These are phyloP conservation scores for Penicillium waksmanii DNA, from an alignment of 495 filamentous ascomycete species.

Conservation along the genomic window DNA sequence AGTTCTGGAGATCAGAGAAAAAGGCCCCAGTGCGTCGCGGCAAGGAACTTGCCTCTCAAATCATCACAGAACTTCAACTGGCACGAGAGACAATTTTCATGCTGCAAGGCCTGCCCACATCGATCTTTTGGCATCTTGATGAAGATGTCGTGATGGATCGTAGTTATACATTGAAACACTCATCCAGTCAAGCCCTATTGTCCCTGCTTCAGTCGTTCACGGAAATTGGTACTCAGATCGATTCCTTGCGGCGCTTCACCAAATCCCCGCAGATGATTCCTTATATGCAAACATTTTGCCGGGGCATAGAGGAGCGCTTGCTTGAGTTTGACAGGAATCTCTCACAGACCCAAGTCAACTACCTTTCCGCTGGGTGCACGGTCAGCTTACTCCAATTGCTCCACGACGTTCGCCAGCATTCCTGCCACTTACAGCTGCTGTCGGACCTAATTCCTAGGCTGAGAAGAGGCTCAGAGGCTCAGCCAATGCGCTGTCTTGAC, in stretches of 20 bases:
- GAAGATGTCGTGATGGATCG: constrained; percentile 41
- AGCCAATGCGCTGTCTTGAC: constrained; percentile 68
- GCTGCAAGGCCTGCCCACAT: constrained; percentile 78
- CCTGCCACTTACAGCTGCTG: constrained; percentile 59
- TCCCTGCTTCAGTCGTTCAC: constrained; percentile 48
- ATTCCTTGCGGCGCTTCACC: constrained; percentile 51
- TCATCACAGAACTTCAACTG: constrained; percentile 71
- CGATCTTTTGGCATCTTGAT: constrained; percentile 60
- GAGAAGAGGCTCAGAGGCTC: constrained; percentile 28
- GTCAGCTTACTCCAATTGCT: constrained; percentile 64
- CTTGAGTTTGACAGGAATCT: constrained; percentile 46
- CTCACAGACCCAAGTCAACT: constrained; percentile 46
- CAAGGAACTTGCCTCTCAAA: constrained; percentile 43
- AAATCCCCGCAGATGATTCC: constrained; percentile 40
- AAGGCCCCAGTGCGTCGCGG: constrained; percentile 27
- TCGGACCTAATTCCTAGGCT: constrained; percentile 45
- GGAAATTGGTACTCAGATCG: constrained; percentile 49
- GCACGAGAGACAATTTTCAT: constrained; percentile 83
- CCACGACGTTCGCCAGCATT: constrained; percentile 57
- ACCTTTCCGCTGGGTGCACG: constrained; percentile 37
- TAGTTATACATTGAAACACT: constrained; percentile 43
- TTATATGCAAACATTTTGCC: constrained; percentile 60
- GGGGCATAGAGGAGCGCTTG: constrained; percentile 48
- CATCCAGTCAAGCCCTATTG: constrained; percentile 40
- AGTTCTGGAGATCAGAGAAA: constrained; percentile 63